These are phyloP conservation scores for Lophium mytilinum DNA, from an alignment of 495 filamentous ascomycete species.

Conservation along the genomic window DNA sequence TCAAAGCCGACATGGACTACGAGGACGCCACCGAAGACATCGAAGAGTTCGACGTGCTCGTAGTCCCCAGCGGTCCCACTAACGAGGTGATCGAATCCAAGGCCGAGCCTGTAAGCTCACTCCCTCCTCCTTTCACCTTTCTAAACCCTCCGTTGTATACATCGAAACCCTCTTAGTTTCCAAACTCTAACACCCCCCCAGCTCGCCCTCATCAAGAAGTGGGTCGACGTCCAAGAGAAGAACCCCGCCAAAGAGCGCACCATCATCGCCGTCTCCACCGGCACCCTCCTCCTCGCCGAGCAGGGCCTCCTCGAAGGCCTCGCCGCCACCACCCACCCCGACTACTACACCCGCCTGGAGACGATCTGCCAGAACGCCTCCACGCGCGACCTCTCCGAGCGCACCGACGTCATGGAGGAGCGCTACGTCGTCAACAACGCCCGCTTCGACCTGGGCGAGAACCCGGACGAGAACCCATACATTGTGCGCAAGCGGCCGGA, in stretches of 20 bases:
- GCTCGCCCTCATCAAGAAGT: conserved; percentile 55
- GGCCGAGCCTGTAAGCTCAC: conserved; percentile 40
- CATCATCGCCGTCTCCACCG: conserved; percentile 68
- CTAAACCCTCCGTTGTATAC: too few species aligned
- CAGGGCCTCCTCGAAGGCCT: conserved; percentile 64
- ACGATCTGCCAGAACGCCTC: conserved; percentile 59
- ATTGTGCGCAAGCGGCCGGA: conserved; percentile 58
- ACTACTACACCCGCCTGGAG: conserved; percentile 48
- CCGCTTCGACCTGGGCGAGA: conserved; percentile 64
- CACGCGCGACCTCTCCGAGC: conserved; percentile 46
- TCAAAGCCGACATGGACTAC: conserved; percentile 43
- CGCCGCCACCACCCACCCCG: conserved; percentile 46
- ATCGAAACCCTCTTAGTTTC: too few species aligned
- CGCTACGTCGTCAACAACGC: conserved; percentile 76
- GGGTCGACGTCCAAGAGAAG: conserved; percentile 56
- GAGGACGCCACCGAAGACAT: conserved; percentile 58
- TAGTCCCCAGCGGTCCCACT: conserved; percentile 55
- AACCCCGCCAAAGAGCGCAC: conserved; percentile 64
- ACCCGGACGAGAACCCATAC: conserved; percentile 66
- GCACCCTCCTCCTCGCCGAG: conserved; percentile 61
- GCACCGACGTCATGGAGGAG: conserved; percentile 66
- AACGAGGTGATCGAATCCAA: conserved; percentile 48
- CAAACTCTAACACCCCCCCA: too few species aligned
- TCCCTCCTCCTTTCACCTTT: too few species aligned
- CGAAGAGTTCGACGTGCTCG: conserved; percentile 60